Conservation (phyloP, 176 grass and related monocot species). For the Phoenix roebelenii region DNA sequence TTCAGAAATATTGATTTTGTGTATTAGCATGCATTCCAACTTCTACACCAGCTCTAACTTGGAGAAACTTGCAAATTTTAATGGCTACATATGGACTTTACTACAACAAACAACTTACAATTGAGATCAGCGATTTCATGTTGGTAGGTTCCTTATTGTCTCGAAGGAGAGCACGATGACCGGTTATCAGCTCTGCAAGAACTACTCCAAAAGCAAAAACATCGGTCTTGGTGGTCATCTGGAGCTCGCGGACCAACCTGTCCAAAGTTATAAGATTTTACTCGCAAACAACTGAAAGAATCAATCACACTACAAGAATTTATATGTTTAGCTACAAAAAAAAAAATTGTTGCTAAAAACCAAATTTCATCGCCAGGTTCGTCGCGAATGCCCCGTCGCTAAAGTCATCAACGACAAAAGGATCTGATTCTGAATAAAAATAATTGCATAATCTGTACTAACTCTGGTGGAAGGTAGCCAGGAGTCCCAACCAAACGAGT, state of each 20-base stretch:
- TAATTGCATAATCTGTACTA: conserved; percentile 16
- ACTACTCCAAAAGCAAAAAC: conserved; percentile 70
- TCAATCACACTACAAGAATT: too few species aligned
- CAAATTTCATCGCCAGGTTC: too few species aligned
- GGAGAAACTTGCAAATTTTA: too few species aligned
- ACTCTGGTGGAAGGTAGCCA: conserved; percentile 74
- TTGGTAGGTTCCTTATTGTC: conserved; percentile 48
- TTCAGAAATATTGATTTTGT: too few species aligned
- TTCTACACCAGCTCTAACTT: too few species aligned
- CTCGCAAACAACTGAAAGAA: too few species aligned
- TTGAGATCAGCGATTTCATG: conserved; percentile 43
- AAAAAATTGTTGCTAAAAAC: too few species aligned
- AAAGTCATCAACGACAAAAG: too few species aligned
- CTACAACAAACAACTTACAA: conserved; percentile 26
- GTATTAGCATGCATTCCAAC: too few species aligned
- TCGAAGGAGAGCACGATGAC: conserved; percentile 36
- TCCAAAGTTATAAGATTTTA: not conserved
- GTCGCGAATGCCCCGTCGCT: too few species aligned
- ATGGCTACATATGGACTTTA: too few species aligned
- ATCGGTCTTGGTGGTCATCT: conserved; percentile 60
- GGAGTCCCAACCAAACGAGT: conserved; percentile 61
- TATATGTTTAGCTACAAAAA: too few species aligned
- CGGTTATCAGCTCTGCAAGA: conserved; percentile 54
- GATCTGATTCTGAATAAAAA: not conserved
- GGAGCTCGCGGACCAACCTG: conserved; percentile 57